Evolutionary conservation across 257 asterid species (phyloP).

Genomic region (Penstemon eatonii): DNA sequence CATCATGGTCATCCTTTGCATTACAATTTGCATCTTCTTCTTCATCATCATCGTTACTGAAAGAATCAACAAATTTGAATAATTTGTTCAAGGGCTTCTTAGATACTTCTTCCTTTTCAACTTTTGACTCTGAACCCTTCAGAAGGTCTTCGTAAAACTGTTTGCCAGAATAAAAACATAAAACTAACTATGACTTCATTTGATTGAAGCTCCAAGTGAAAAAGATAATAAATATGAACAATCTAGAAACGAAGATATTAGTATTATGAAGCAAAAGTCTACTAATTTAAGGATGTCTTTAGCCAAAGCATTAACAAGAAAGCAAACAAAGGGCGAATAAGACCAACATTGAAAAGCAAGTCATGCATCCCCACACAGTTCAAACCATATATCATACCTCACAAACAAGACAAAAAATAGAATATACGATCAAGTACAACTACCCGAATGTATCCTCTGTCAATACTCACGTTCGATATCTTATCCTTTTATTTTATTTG

Average conservation of each 20-base stretch:
- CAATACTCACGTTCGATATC: too few species aligned
- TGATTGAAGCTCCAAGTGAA: conserved; percentile 20
- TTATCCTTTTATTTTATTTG: too few species aligned
- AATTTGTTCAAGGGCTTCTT: conserved; percentile 66
- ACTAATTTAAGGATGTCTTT: not conserved
- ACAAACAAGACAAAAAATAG: not conserved
- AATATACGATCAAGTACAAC: not conserved
- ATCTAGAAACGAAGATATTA: not conserved
- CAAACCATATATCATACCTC: not conserved
- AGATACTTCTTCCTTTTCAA: conserved; percentile 37
- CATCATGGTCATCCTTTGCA: conserved; percentile 31
- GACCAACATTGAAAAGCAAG: not conserved
- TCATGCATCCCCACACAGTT: not conserved
- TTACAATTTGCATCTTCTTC: conserved; percentile 37
- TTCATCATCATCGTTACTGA: conserved; percentile 50
- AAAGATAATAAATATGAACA: not conserved
- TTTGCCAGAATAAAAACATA: conserved; percentile 15
- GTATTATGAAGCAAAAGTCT: not conserved
- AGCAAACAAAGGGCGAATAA: not conserved
- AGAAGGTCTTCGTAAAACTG: conserved; percentile 87
- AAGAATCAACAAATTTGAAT: conserved; percentile 66
- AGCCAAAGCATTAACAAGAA: not conserved
- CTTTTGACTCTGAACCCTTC: conserved; percentile 48
- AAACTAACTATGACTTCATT: not conserved
- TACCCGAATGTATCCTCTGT: not conserved